Percentiles rank a stretch among this genome's conserved stretches.
Evolutionary conservation across 495 filamentous ascomycete species (phyloP).

Genomic region (Extremus antarcticus): DNA sequence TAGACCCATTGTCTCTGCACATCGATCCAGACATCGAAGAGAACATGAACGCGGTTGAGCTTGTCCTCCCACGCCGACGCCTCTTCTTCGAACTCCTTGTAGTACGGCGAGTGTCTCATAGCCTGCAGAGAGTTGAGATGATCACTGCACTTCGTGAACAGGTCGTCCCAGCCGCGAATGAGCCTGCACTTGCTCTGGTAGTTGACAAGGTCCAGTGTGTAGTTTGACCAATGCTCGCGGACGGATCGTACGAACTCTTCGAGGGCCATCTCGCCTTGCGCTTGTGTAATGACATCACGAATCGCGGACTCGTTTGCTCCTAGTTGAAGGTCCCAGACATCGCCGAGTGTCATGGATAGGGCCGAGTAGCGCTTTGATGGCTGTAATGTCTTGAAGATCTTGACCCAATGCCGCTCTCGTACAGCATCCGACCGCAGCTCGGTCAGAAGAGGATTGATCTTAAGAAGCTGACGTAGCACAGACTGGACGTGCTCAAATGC

Average conservation of each 20-base stretch:
- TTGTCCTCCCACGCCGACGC: slow-evolving; percentile 96
- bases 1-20: slow-evolving; percentile 99
- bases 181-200: slow-evolving; percentile 97
- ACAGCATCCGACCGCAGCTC: slow-evolving; percentile 97
- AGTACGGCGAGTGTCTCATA: slow-evolving; percentile 98
- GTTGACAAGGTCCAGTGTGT: slow-evolving; percentile 83
- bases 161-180: slow-evolving; percentile 95
- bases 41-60: slow-evolving; percentile 88
- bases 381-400: slow-evolving; percentile 90
- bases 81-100: slow-evolving; percentile 97
- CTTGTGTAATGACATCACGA: slow-evolving; percentile 84
- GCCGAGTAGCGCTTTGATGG: slow-evolving; percentile 83
- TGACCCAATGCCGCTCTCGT: slow-evolving; percentile 89
- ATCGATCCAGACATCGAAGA: slow-evolving; percentile 99
- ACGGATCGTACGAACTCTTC: slow-evolving; percentile 97
- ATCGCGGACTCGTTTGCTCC: slow-evolving; percentile 75
- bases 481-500: slow-evolving; percentile 96
- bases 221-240: slow-evolving; percentile 91
- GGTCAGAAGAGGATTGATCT: slow-evolving; percentile 73
- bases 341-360: slow-evolving; percentile 85
- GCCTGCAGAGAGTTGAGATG: slow-evolving; percentile 95
- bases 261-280: slow-evolving; percentile 94
- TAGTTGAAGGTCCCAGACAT: slow-evolving; percentile 95
- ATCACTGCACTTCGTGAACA: slow-evolving; percentile 97
- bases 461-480: slow-evolving; percentile 74